Base-by-base conservation (phyloP, 2,329 filamentous ascomycete species). In the Periconia sp. region DNA sequence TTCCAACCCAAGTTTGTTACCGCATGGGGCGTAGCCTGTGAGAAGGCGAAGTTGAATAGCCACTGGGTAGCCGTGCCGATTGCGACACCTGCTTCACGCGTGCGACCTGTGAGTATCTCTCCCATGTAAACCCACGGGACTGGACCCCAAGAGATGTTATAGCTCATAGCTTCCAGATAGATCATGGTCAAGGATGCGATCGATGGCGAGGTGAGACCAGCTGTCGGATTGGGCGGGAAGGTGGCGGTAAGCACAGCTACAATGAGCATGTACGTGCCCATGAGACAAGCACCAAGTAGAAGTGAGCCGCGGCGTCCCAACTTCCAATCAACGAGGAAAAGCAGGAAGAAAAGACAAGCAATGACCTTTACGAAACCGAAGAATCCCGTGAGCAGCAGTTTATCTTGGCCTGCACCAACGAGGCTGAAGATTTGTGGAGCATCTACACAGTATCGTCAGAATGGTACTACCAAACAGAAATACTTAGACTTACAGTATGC, bases 141-240 rank as follows among this genome's bases (percentile, higher is more conserved):
- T 37, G 52, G 52, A 2, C 52, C 52, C 52, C 52, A 54, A 14
- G 52, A 50, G 11, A 50, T 50, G 18, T 54, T 54, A 40, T 54
- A 54, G 14, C 27, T 41, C 52, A 54, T 54, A 10, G 52, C 47
- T 46, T 50, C 52, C 3, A 50, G 33, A n/a, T 54, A 54, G 14
- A 54, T 45, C 52, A 54, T 50, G 2, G 41, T 40, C 20, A 54
- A 31, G 2, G 52, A 23, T 3, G 52, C 52, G 11, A 41, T 41
- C 14, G 23, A 42, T 11, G 47, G 15, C 19, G 23, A 30, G 13
- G 42, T 50, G 6, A 47, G 30, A n/a, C 52, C 52, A 14, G 23
- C 47, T n/a, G 43, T 40, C 10, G 20, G 31, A 19, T 27, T 40
- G 3, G 52, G 52, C 2, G 52, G 52, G 18, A 47, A 27, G 18